Evolutionary conservation across 1,284 basidiomycete species (phyloP), one percentile per base, ranked within the genome.

Genomic region (Afroboletus lepidellus): DNA sequence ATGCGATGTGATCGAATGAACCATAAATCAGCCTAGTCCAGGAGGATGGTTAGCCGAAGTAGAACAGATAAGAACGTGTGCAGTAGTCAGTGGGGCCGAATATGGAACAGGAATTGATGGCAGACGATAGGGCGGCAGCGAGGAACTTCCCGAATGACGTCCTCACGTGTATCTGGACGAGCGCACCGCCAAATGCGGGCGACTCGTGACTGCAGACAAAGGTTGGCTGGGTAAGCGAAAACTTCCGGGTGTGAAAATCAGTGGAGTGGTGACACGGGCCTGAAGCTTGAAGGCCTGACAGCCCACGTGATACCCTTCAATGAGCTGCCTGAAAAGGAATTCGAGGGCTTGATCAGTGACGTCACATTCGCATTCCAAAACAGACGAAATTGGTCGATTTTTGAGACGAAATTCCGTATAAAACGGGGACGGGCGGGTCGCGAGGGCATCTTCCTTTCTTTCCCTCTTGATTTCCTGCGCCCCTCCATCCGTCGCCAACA

Each of bases 191-290:
- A 71, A 92, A 94, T 18, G 84, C 78, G 30, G 83, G 77, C 9
- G 5, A 91, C 88, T 68, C 93, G 91, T 13, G 86, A 81, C 71
- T 94, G 91, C 20, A 94, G 75, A 48, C 90, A 80, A 57, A 92
- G 91, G 72, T 92, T 91, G 56, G 88, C 86, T 33, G 92, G 76
- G 73, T 93, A 91, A 64, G 92, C 91, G 1, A 90, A 90, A 62
- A 92, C 89, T 21, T 37, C 20, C 12, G 34, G 8, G 36, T 53
- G 53, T 34, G 50, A 48, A 51, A 29, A 25, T 48, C 21, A 27
- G 30, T 11, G 16, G 20, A 32, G 37, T 39, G 42, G 30, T 33
- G 32, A 33, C 12, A 27, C 25, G 25, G 9, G 9, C 25, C n/a
- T n/a, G 25, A 27, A 9, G 25, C 25, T 27, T 27, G 30, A 32